Evolutionary conservation across 768 basidiomycete genomes (phyloP), one percentile per base, ranked within the genome.

Genomic region (Auriscalpium vulgare): DNA sequence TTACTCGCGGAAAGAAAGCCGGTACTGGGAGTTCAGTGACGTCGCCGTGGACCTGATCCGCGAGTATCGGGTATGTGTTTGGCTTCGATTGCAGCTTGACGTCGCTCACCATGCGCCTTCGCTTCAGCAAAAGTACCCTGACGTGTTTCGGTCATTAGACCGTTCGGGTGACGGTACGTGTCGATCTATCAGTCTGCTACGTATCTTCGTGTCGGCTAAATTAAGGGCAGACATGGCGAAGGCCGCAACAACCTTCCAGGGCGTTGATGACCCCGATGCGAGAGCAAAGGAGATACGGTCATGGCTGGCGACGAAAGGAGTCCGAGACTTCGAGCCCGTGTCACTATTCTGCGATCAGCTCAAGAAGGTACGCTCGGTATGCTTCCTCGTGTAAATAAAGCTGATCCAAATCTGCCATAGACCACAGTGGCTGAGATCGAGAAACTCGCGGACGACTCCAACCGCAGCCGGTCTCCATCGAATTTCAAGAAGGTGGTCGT

Each of bases 21-120:
- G 84, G 8, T 77, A 82, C 37, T 99, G 95, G 97, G 95, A 99
- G 66, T 98, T 88, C 65, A 95, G 92, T 63, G 82, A 92, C 57
- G 90, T 85, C 66, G 87, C 95, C 0, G 72, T 95, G 40, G 76
- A 86, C 23, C 78, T 97, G 16, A 80, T 97, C 54, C 75, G 74
- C 43, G 85, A 93, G 55, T 99, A 98, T 74, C 88, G 88, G 79
- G 87, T 85, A 47, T 8, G 35, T 16, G 35, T 51, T 10, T 44
- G 34, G 35, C 16, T 11, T 53, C 21, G 4, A 11, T 34, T 17
- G 8, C 0, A 2, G 3, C 13, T 29, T 29, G 0, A 9, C 10
- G 36, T 44, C 37, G 1, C 53, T 54, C 43, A 37, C 58, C 37
- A 50, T 43, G 43, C 13, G 47, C 45, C 46, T 55, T 13, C n/a